phyloP scores from a whole-genome alignment of 2,329 filamentous ascomycete genomes.

The Fusarium dimerum region DNA sequence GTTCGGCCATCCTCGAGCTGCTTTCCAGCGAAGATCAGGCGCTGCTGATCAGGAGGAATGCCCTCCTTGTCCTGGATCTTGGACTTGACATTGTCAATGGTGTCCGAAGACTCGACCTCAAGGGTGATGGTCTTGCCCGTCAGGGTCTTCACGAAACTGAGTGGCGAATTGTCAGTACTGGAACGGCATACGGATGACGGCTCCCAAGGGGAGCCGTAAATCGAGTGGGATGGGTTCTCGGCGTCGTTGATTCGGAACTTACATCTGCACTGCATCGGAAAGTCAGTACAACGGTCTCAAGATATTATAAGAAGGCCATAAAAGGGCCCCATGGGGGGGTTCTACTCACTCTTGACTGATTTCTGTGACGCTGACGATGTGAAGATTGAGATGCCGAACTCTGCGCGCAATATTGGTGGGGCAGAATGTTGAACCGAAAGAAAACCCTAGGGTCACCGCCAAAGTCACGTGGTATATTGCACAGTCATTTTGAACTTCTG shows the following conservation, averaged over 20 bases:
- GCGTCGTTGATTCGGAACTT: conserved; percentile 46
- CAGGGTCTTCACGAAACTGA: conserved; percentile 99
- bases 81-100: conserved; percentile 99
- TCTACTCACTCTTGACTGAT: conserved; percentile 60
- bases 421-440: conserved; percentile 33
- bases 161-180: conserved; percentile 32
- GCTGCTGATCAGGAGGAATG: conserved; percentile 97
- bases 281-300: conserved; percentile 25
- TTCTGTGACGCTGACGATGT: conserved; percentile 51
- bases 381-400: conserved; percentile 38
- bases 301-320: conserved; percentile 8
- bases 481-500: background rate
- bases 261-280: conserved; percentile 78
- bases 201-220: background rate
- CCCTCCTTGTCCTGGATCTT: conserved; percentile 99
- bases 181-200: conserved; percentile 9
- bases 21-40: conserved; percentile 98
- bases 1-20: conserved; percentile 98
- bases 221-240: conserved; percentile 10
- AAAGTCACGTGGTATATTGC: conserved; percentile 30
- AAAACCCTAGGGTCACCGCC: conserved; percentile 40
- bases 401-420: conserved; percentile 48
- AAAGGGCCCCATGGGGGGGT: conserved; percentile 7
- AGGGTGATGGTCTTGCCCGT: conserved; percentile 99
- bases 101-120: conserved; percentile 98